These are phyloP conservation scores for Beauveria rudraprayagi DNA, from an alignment of 2,329 filamentous ascomycete genomes.

Conservation along the genomic window DNA sequence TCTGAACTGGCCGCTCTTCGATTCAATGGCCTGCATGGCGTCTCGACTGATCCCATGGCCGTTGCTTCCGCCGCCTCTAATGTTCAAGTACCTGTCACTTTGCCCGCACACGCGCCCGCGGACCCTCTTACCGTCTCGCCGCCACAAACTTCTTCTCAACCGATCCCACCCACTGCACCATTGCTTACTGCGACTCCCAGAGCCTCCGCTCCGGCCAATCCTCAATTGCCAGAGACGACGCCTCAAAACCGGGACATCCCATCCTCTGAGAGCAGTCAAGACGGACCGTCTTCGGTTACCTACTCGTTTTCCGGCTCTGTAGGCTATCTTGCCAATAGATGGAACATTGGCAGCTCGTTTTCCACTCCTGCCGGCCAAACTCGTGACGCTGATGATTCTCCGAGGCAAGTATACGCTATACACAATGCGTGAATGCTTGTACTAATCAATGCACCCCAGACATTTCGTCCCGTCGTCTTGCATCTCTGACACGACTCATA, in stretches of 20 bases:
- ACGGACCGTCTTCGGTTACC: slow-evolving; percentile 23
- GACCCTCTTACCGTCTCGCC: slow-evolving; percentile 9
- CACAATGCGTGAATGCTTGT: not conserved
- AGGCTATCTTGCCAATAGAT: slow-evolving; percentile 48
- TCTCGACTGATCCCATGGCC: slow-evolving; percentile 37
- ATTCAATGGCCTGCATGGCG: slow-evolving; percentile 44
- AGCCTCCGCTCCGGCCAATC: not conserved
- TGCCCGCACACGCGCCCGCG: slow-evolving; percentile 17
- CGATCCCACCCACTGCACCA: slow-evolving; percentile 13
- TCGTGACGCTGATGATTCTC: slow-evolving; percentile 34
- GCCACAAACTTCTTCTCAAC: not conserved
- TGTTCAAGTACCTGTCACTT: slow-evolving; percentile 19
- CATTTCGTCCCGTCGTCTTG: slow-evolving; percentile 36
- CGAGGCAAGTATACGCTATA: slow-evolving; percentile 30
- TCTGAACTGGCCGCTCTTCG: slow-evolving; percentile 63
- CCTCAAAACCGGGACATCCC: slow-evolving; percentile 20
- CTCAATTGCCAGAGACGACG: slow-evolving; percentile 15
- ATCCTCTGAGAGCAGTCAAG: slow-evolving; percentile 22
- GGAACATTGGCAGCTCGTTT: slow-evolving; percentile 46
- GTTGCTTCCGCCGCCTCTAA: slow-evolving; percentile 20
- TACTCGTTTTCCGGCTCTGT: slow-evolving; percentile 36
- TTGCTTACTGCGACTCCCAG: slow-evolving; percentile 5
- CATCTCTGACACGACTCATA: slow-evolving; percentile 34
- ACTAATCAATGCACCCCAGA: slow-evolving; percentile 22
- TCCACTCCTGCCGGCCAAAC: slow-evolving; percentile 38